Base-by-base conservation (phyloP, 2,329 filamentous ascomycete genomes). In the Penicillium hordei region DNA sequence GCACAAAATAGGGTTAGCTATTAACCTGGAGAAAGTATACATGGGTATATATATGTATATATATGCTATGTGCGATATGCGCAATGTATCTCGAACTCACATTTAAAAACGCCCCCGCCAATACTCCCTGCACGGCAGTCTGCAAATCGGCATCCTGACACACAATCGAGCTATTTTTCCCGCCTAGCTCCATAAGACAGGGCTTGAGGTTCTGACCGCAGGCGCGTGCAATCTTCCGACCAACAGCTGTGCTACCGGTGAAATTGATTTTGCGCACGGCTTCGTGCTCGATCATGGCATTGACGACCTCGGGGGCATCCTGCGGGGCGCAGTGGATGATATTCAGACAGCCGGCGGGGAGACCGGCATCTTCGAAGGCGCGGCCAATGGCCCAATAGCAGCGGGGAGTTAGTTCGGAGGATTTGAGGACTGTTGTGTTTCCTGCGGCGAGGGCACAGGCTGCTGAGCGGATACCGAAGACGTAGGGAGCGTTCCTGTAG, bases 101-200 rank as follows among this genome's bases (percentile, higher is more conserved):
- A 54, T 74, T 73, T 43, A 74, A 57, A 48, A 72, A 73, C 7
- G 71, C 65, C 7, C 73, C 74, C 0, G 64, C 68, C 27, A 72
- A 52, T 1, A 76, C 71, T 7, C 68, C 70, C 38, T 69, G 61
- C 4, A 75, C 69, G 0, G 91, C 90, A 9, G 83, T 78, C 38
- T 87, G 80, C 31, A 95, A 71, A 67, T 95, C 84, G 5, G 91
- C 90, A 71, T 95, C 91, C 36, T 88, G 86, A 71, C 88, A 87
- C 0, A 95, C 86, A 62, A 95, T 89, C 1, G 89, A 86, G 1
- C 86, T 86, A 1, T 89, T 88, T 74, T 95, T 95, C 40, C 91
- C 91, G 5, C 91, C 91, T 0, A 95, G 79, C 72, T 95, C 91
- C 72, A 94, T 83, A 3, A 94, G 76, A 2, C 89, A 83, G 0